Percentiles rank a stretch among this genome's conserved stretches.
phyloP scores from a whole-genome alignment of 1,284 basidiomycete genomes.

The Pseudomicrostroma phylloplanum region DNA sequence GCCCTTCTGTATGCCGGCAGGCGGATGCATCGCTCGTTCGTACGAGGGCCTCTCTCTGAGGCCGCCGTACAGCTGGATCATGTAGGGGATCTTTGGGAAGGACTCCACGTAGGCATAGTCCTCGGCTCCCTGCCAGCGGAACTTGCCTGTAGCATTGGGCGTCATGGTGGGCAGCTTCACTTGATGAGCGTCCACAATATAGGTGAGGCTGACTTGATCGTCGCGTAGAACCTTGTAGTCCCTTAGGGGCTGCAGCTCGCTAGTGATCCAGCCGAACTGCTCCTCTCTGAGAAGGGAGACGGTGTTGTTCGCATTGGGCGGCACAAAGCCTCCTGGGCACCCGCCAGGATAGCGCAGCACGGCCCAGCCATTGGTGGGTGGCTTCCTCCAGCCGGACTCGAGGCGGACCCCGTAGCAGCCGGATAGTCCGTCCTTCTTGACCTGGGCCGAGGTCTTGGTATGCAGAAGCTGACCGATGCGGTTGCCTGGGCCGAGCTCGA shows the following conservation, averaged over 20 bases:
- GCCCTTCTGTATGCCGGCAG: conserved; percentile 2
- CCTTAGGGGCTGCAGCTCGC: conserved; percentile 14
- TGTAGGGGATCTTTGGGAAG: conserved; percentile 17
- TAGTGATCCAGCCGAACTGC: conserved; percentile 25
- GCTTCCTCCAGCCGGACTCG: conserved; percentile 25
- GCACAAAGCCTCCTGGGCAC: background rate
- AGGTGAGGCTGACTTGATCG: background rate
- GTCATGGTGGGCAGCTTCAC: background rate
- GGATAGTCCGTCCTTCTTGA: conserved; percentile 17
- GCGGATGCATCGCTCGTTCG: conserved; percentile 11
- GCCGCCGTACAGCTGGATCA: conserved; percentile 23
- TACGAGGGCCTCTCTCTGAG: conserved; percentile 10
- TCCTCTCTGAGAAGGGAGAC: conserved; percentile 16
- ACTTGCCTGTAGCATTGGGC: background rate
- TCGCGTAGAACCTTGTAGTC: background rate
- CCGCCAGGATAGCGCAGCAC: conserved; percentile 14
- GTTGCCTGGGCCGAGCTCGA: conserved; percentile 22
- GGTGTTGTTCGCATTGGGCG: background rate
- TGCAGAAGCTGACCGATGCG: conserved; percentile 29
- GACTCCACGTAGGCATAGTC: conserved; percentile 16
- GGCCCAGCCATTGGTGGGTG: conserved; percentile 13
- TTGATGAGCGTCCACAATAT: background rate
- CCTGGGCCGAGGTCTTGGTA: conserved; percentile 13
- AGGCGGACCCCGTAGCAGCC: conserved; percentile 32
- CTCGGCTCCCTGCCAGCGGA: background rate